A percentile compares a stretch with the other conserved stretches of the same genome.
These are phyloP conservation scores for Penicillium angulare DNA, from an alignment of 495 filamentous ascomycete genomes.

Conservation along the genomic window DNA sequence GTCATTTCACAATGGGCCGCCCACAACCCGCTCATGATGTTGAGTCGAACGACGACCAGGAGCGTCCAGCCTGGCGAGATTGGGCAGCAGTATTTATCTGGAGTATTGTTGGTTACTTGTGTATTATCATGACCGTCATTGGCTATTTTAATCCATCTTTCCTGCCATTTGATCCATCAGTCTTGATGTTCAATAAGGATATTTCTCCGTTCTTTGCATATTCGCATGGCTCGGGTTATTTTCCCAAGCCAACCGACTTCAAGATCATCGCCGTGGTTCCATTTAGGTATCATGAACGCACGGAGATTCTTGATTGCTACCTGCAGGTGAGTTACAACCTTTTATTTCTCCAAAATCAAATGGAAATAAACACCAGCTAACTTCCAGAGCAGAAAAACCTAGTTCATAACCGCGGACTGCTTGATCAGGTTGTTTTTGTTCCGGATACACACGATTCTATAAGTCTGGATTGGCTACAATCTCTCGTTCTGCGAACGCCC, in stretches of 20 bases:
- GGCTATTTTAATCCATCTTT: conserved; percentile 23
- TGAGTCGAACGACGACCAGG: conserved; percentile 15
- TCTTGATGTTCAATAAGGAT: conserved; percentile 23
- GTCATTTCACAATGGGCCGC: conserved; percentile 24
- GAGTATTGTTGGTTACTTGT: conserved; percentile 27
- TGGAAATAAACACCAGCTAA: background rate
- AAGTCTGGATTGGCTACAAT: conserved; percentile 46
- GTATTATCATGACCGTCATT: conserved; percentile 20
- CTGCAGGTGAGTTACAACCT: conserved; percentile 29
- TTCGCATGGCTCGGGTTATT: conserved; percentile 27
- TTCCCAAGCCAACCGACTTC: conserved; percentile 42
- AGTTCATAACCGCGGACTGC: conserved; percentile 47
- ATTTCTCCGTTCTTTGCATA: conserved; percentile 33
- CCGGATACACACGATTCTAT: conserved; percentile 45
- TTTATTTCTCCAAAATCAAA: background rate
- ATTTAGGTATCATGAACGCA: conserved; percentile 44
- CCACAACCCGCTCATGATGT: conserved; percentile 11
- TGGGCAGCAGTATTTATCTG: conserved; percentile 22
- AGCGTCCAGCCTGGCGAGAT: conserved; percentile 18
- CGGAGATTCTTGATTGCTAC: conserved; percentile 54
- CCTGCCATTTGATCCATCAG: conserved; percentile 19
- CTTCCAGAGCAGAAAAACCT: conserved; percentile 44
- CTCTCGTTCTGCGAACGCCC: conserved; percentile 22
- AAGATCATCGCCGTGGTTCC: conserved; percentile 51
- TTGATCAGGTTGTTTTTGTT: conserved; percentile 54